Base-by-base conservation (phyloP, 2,329 filamentous ascomycete genomes). In the Colletotrichum tropicale region DNA sequence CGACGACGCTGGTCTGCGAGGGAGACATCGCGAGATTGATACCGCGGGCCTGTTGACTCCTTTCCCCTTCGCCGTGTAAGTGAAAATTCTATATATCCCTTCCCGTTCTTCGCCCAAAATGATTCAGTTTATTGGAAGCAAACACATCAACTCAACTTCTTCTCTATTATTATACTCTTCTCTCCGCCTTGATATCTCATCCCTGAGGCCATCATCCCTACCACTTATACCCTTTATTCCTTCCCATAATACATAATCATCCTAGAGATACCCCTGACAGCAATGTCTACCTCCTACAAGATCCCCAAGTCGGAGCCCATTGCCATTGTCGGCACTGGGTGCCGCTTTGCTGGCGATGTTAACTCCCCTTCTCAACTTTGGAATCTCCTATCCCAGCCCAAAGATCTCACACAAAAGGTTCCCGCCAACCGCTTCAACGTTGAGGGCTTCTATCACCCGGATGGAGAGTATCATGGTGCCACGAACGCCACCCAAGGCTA, bases 281-380 rank as follows among this genome's bases (percentile, higher is more conserved):
- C 58, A 36, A 76, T 76, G 74, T 76, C 74, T 69, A 74, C 74
- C 66, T 76, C 74, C 66, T 76, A 76, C 55, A 76, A 76, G 52
- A 71, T 32, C 15, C 74, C 74, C 55, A 71, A 62, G 15, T 70
- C 74, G 61, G 83, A 85, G 70, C 84, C 86, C 60, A 86, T 87
- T 70, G 86, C 85, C 26, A 80, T 88, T 34, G 80, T 87, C 56
- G 86, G 86, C 65, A 83, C 65, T 16, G 84, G 80, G 5, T 87
- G 85, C 77, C 83, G 86, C 34, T 85, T 87, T 34, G 82, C 86
- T 0, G 85, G 86, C 4, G 79, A 78, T 56, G 79, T 83, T 2
- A 81, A 74, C 16, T 80, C 81, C 13, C 82, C 84, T 2, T 83
- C 84, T 3, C 80, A 81, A 72, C 79, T 86, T 5, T 86, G 85